Evolutionary conservation across 495 filamentous ascomycete genomes (phyloP).

Genomic region (Hypomontagnella monticulosa): DNA sequence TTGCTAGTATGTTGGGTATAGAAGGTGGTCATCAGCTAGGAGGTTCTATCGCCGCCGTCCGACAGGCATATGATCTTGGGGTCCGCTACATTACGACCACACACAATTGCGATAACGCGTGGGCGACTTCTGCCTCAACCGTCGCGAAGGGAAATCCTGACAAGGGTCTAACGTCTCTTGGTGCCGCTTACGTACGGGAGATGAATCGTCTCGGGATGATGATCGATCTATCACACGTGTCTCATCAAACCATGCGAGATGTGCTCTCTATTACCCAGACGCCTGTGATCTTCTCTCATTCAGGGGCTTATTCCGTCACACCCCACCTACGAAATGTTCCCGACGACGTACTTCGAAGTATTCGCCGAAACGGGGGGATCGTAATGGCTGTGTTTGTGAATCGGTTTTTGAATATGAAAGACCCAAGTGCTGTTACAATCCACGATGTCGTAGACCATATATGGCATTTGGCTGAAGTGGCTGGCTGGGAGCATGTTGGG

Average conservation of each 20-base stretch:
- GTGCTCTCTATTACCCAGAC: slow-evolving; percentile 59
- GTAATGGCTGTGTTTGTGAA: slow-evolving; percentile 71
- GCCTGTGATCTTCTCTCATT: slow-evolving; percentile 68
- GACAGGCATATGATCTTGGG: slow-evolving; percentile 49
- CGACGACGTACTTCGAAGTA: slow-evolving; percentile 62
- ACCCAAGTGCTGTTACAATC: slow-evolving; percentile 65
- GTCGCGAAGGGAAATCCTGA: slow-evolving; percentile 42
- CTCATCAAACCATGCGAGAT: slow-evolving; percentile 64
- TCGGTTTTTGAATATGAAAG: slow-evolving; percentile 65
- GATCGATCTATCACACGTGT: slow-evolving; percentile 65
- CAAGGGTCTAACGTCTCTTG: slow-evolving; percentile 26
- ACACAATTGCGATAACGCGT: slow-evolving; percentile 52
- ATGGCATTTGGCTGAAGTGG: slow-evolving; percentile 60
- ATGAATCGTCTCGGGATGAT: slow-evolving; percentile 64
- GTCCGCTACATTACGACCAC: slow-evolving; percentile 51
- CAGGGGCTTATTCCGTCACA: slow-evolving; percentile 61
- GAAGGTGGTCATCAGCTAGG: slow-evolving; percentile 45
- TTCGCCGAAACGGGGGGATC: slow-evolving; percentile 61
- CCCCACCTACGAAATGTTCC: slow-evolving; percentile 67
- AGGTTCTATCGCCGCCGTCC: slow-evolving; percentile 43
- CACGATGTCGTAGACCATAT: slow-evolving; percentile 72
- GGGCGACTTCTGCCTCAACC: slow-evolving; percentile 62
- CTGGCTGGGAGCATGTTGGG: slow-evolving; percentile 70
- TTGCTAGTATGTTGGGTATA: slow-evolving; percentile 47
- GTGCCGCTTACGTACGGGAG: slow-evolving; percentile 47